Evolutionary conservation across 192 early-diverging fungal species (phyloP).

Genomic region (Dispira simplex): DNA sequence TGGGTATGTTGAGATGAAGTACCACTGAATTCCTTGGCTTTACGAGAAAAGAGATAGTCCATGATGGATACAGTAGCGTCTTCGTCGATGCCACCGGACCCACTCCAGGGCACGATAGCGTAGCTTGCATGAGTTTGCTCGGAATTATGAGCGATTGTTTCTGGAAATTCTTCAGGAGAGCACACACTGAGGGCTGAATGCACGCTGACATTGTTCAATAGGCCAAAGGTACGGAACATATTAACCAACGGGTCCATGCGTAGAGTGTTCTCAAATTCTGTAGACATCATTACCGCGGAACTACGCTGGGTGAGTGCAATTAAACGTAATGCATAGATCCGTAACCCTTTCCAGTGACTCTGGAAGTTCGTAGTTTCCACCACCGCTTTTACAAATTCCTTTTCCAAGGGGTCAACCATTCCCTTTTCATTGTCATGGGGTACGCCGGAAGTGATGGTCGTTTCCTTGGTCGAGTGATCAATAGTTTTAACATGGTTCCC

Average conservation of each 20-base stretch:
- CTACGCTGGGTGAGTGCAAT: slow-evolving; percentile 63
- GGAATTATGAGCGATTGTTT: slow-evolving; percentile 41
- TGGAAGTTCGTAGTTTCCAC: slow-evolving; percentile 13
- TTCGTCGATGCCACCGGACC: slow-evolving; percentile 13
- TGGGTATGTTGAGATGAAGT: slow-evolving; percentile 28
- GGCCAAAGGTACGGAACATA: slow-evolving; percentile 70
- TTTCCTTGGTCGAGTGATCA: neutral
- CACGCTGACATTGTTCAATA: slow-evolving; percentile 48
- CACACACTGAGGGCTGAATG: slow-evolving; percentile 42
- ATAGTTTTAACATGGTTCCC: neutral
- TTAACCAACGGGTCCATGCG: slow-evolving; percentile 59
- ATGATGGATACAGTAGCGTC: neutral
- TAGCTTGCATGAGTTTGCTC: slow-evolving; percentile 36
- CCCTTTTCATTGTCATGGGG: neutral
- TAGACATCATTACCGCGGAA: slow-evolving; percentile 64
- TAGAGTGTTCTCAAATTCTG: slow-evolving; percentile 41
- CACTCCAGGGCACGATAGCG: slow-evolving; percentile 56
- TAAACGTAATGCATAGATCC: slow-evolving; percentile 56
- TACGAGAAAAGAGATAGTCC: slow-evolving; percentile 14
- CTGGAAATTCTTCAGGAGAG: slow-evolving; percentile 47
- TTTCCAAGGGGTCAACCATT: neutral
- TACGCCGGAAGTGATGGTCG: neutral
- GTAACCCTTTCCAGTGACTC: slow-evolving; percentile 15
- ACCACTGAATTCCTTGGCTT: slow-evolving; percentile 9
- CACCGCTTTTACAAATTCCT: slow-evolving; percentile 3